phyloP scores from a whole-genome alignment of 805 yeast genomes.

The Komagataella pastoris region DNA sequence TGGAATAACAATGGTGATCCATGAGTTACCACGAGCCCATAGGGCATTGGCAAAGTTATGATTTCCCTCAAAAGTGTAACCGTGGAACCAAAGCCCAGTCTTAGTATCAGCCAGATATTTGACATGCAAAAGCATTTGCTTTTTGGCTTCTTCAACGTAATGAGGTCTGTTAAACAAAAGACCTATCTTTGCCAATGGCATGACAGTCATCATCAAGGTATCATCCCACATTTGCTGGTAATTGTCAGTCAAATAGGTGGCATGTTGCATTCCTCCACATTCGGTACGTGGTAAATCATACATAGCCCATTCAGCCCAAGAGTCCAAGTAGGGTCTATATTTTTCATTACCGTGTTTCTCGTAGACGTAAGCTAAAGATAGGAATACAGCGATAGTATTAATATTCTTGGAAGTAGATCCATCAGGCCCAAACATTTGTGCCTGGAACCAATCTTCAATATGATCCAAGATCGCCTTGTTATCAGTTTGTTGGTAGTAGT shows the following conservation, averaged over 20 bases:
- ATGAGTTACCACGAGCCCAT: conserved; percentile 24
- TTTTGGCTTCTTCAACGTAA: conserved; percentile 20
- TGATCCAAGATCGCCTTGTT: conserved; percentile 11
- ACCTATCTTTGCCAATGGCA: conserved; percentile 14
- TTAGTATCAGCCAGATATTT: conserved; percentile 17
- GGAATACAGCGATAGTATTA: conserved; percentile 22
- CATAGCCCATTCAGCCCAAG: conserved; percentile 23
- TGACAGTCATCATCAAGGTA: conserved; percentile 23
- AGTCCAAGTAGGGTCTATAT: conserved; percentile 16
- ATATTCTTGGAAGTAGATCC: conserved; percentile 21
- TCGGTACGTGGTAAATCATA: conserved; percentile 16
- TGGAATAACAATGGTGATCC: conserved; percentile 24
- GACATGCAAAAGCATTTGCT: conserved; percentile 19
- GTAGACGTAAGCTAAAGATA: conserved; percentile 17
- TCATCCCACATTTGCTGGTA: conserved; percentile 17
- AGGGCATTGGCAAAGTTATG: conserved; percentile 15
- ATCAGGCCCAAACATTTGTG: conserved; percentile 13
- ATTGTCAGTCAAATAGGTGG: conserved; percentile 17
- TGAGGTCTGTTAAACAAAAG: conserved; percentile 14
- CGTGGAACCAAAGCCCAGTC: conserved; percentile 21
- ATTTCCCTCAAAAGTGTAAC: conserved; percentile 18
- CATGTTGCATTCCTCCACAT: conserved; percentile 22
- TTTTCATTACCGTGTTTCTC: conserved; percentile 10
- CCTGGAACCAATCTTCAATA: conserved; percentile 16
- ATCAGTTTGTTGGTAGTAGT: conserved; percentile 17